These are phyloP conservation scores for Heimioporus sp. DNA, from an alignment of 768 basidiomycete species.

Conservation along the genomic window DNA sequence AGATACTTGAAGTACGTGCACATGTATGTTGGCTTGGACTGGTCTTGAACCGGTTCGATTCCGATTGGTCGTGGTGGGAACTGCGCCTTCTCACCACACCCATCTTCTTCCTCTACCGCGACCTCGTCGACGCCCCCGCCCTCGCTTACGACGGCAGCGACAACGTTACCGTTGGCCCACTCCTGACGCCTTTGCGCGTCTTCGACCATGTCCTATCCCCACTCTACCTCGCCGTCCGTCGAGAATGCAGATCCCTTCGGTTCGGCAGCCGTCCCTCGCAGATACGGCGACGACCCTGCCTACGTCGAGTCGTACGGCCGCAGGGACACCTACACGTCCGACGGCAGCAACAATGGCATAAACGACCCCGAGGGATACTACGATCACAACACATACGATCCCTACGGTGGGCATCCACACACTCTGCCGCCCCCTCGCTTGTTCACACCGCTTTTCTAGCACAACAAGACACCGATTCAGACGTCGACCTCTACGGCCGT, in stretches of 20 bases:
- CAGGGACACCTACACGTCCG: conserved; percentile 69
- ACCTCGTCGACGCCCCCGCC: conserved; percentile 2
- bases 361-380: conserved; percentile 51
- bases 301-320: conserved; percentile 58
- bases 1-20: conserved; percentile 3
- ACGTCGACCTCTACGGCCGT: conserved; percentile 69
- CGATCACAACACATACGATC: conserved; percentile 65
- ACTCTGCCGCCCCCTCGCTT: conserved; percentile 5
- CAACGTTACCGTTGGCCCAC: conserved; percentile 11
- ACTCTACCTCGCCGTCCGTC: conserved; percentile 55
- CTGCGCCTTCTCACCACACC: conserved; percentile 16
- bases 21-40: background rate
- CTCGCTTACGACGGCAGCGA: conserved; percentile 8
- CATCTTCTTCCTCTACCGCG: conserved; percentile 5
- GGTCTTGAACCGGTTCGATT: conserved; percentile 23
- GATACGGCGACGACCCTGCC: conserved; percentile 73
- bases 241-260: conserved; percentile 70
- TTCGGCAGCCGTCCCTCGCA: conserved; percentile 34
- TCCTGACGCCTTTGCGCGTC: conserved; percentile 11
- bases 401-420: conserved; percentile 47
- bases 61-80: conserved; percentile 26
- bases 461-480: conserved; percentile 82
- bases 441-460: conserved; percentile 38
- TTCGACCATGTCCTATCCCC: conserved; percentile 47
- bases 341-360: conserved; percentile 59